These are phyloP conservation scores for Grosmannia serpens DNA, from an alignment of 2,329 filamentous ascomycete species.

Conservation along the genomic window DNA sequence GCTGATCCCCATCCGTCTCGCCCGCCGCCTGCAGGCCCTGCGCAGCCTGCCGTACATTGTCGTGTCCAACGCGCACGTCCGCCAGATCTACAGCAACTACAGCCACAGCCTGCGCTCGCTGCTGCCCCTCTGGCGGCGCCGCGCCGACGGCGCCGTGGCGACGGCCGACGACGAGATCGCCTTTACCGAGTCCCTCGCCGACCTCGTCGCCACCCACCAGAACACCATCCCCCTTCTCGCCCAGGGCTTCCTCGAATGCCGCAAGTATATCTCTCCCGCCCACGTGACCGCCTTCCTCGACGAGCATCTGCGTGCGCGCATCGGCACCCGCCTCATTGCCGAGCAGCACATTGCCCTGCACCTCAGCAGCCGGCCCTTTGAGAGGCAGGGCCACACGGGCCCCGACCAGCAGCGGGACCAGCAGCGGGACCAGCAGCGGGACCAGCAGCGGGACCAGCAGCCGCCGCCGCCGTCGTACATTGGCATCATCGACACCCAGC, in stretches of 20 bases:
- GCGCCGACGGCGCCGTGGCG: constrained; percentile 38
- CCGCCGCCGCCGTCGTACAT: constrained; percentile 51
- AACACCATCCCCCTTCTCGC: constrained; percentile 93
- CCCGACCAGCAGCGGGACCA: neutral
- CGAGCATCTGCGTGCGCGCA: constrained; percentile 83
- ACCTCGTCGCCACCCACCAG: constrained; percentile 87
- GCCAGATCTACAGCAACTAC: constrained; percentile 92
- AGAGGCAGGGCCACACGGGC: constrained; percentile 12
- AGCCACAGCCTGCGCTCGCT: constrained; percentile 84
- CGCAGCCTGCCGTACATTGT: constrained; percentile 95
- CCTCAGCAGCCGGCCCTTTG: constrained; percentile 55
- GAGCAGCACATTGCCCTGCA: constrained; percentile 96
- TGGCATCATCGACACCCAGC: constrained; percentile 80
- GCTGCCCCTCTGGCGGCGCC: constrained; percentile 61
- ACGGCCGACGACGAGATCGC: constrained; percentile 76
- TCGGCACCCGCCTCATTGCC: constrained; percentile 85
- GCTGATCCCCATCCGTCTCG: constrained; percentile 81
- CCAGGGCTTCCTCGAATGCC: constrained; percentile 82
- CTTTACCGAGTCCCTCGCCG: constrained; percentile 86
- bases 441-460: neutral
- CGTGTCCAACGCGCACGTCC: constrained; percentile 93
- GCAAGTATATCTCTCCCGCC: constrained; percentile 70
- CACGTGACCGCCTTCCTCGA: constrained; percentile 91
- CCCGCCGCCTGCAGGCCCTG: constrained; percentile 84
- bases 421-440: neutral